Base-by-base conservation (phyloP, 169 alveolate genomes). In the Pseudocohnilembus persalinus region DNA sequence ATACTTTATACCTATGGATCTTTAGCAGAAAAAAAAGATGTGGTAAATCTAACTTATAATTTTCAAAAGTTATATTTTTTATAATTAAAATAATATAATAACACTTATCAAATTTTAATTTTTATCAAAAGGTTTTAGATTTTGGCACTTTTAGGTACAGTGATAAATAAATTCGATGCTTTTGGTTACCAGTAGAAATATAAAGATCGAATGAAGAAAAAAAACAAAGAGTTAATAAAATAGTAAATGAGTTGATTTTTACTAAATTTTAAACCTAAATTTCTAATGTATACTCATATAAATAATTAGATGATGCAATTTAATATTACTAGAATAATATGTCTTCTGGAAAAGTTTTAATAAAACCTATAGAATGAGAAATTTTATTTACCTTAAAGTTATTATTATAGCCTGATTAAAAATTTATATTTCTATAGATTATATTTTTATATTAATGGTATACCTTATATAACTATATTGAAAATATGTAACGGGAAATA, bases 1-100 rank as follows among this genome's bases (percentile, higher is more conserved):
- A 81, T 29, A 24, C 83, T 83, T 29, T 88, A 88, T 65, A 79
- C 83, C 27, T 88, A 88, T 83, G 92, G 92, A 31, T 34, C 64
- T 30, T 64, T 88, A 26, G 31, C 85, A 29, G 79, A 30, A 29
- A 30, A 64, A 72, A 32, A 49, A 64, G 31, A 29, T 30, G 29
- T 29, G 27, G 29, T 79, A 26, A 33, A n/a, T 25, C 83, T 73
- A 24, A 20, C 73, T 77, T n/a, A n/a, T n/a, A n/a, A n/a, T n/a
- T n/a, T n/a, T n/a, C n/a, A n/a, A n/a, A n/a, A n/a, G n/a, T n/a
- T 49, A 11, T 49, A 4, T 20, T 49, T 11, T 49, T 49, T 49
- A 4, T 49, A 49, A 20, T 20, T 11, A 49, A 49, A 20, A 11
- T 11, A 11, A 49, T 11, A 20, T 49, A 49, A 11, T 49, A 11